Conservation (phyloP, 257 asterid genomes). For the Solanum chilense region DNA sequence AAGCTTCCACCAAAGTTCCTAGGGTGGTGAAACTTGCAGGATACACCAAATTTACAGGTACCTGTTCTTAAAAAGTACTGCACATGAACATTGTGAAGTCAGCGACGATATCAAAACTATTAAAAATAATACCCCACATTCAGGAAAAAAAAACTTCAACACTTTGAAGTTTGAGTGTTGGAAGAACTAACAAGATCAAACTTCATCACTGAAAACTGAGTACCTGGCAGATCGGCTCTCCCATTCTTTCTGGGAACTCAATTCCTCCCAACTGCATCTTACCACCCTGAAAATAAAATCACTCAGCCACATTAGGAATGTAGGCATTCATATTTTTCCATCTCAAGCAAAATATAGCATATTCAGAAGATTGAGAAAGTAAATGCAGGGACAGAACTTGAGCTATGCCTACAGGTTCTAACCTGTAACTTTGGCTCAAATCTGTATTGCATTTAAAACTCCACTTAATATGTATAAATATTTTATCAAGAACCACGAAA, state of each 20-base stretch:
- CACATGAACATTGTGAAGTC: slow-evolving; percentile 6
- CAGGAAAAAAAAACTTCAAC: not conserved
- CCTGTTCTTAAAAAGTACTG: slow-evolving; percentile 84
- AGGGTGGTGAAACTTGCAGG: slow-evolving; percentile 91
- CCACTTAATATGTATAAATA: not conserved
- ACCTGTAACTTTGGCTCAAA: not conserved
- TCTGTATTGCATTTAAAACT: not conserved
- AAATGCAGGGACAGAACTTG: not conserved
- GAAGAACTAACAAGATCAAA: not conserved
- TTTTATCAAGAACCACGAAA: not conserved
- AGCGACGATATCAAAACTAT: not conserved
- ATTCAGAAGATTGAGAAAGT: not conserved
- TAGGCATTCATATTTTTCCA: not conserved
- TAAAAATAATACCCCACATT: not conserved
- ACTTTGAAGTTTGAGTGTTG: not conserved
- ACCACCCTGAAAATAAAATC: slow-evolving; percentile 8
- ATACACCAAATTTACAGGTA: slow-evolving; percentile 72
- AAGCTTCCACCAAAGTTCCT: slow-evolving; percentile 64
- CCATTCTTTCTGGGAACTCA: slow-evolving; percentile 75
- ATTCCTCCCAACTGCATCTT: slow-evolving; percentile 34
- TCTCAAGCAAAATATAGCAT: not conserved
- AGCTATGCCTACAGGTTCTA: not conserved
- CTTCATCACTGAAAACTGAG: not conserved
- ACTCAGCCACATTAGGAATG: not conserved
- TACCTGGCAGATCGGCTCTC: slow-evolving; percentile 87